Conservation (phyloP, 2,329 filamentous ascomycete genomes). For the Dactylonectria macrodidyma region DNA sequence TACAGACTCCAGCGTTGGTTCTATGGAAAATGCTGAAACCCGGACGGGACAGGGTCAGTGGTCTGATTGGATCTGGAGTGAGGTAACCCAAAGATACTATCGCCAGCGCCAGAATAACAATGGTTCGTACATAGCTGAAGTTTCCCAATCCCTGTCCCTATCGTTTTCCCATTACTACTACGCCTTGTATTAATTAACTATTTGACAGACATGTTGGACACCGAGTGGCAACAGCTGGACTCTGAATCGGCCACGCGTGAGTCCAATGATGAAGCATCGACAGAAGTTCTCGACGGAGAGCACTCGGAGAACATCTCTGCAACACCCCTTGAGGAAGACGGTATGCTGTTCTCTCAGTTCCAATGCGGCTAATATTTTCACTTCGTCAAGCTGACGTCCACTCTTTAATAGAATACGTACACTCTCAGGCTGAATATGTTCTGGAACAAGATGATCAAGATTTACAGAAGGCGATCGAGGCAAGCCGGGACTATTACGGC, state of each 20-base stretch:
- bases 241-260: conserved; percentile 42
- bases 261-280: conserved; percentile 37
- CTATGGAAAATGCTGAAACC: not conserved
- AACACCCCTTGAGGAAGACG: no score
- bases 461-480: conserved; percentile 35
- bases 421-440: conserved; percentile 35
- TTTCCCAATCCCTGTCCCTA: not conserved
- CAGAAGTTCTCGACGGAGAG: not conserved
- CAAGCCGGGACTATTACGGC: conserved; percentile 35
- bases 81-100: conserved; percentile 45
- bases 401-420: conserved; percentile 29
- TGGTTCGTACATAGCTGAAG: conserved; percentile 43
- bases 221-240: conserved; percentile 42
- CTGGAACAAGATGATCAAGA: conserved; percentile 40
- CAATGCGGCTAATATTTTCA: no score
- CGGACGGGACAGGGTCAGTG: conserved; percentile 37
- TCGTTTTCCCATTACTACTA: not conserved
- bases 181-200: conserved; percentile 22
- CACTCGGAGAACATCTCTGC: no score
- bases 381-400: conserved; percentile 26
- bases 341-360: no score
- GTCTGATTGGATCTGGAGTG: conserved; percentile 50
- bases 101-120: conserved; percentile 47
- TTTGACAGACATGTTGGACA: conserved; percentile 41
- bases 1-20: no score